Evolutionary conservation across 176 grass and related monocot species (phyloP), one percentile per base, ranked within the genome.

Genomic region (Paspalum vaginatum): DNA sequence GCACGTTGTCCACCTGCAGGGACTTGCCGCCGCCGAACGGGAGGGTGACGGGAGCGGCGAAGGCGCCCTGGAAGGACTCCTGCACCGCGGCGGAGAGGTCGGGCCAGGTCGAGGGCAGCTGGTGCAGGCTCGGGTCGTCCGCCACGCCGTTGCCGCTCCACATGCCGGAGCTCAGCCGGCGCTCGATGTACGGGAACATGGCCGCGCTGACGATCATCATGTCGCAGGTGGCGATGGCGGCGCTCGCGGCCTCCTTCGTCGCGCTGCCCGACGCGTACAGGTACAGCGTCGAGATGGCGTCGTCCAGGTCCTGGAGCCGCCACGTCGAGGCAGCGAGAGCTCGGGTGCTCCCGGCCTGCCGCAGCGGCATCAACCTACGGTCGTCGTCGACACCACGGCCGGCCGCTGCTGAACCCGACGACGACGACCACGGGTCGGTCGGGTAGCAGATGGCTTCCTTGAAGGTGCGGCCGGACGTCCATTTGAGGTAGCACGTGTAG

Each of bases 91-190:
- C 0, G 43, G 66, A 69, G n/a, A 69, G 66, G 0, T 0, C 0
- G 6, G 43, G 21, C 66, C 66, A 69, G 21, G 11, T 12, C 0
- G 12, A 5, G 42, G 5, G 66, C 1, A 69, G 66, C 11, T 1
- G 21, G 2, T 4, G 42, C 2, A 69, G 66, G 66, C 43, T 47
- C 0, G 11, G 42, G 6, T 47, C 43, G n/a, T 25, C 11, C 41
- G 65, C 7, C 2, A 25, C 66, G 66, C 66, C 42, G 43, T 47
- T 69, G n/a, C 66, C n/a, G 66, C 15, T 11, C 42, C 42, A 8
- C 66, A 69, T 20, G 42, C 66, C 42, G 43, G 66, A 20, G 66
- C 66, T 25, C 6, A 69, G 22, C 66, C 66, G 66, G 42, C 20
- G 66, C 66, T 69, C n/a, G 2, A 69, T 5, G 66, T 69, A 69